Base-by-base conservation (phyloP, 176 grass and related monocot genomes). In the Poa annua region DNA sequence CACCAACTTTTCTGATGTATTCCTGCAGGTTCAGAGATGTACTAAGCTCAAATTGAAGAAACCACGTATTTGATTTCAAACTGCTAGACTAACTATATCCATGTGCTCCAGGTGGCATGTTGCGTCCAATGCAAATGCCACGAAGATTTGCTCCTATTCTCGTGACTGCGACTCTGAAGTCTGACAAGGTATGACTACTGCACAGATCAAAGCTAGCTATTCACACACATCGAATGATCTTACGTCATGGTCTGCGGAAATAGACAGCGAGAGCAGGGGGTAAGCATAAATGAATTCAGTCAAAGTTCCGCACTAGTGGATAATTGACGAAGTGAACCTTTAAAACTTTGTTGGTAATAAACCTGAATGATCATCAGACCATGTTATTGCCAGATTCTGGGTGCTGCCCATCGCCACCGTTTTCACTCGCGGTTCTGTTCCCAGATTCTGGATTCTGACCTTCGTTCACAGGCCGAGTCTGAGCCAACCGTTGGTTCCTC, bases 331-430 rank as follows among this genome's bases (percentile, higher is more conserved):
- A 52, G 2, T 29, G 11, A 13, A 45, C n/a, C 22, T 64, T 53
- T 77, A 1, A 0, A 16, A 48, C 35, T 74, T 65, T 59, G 8
- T 16, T 17, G 8, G 21, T 68, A 14, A 61, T 49, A 66, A 67
- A 90, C 88, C 88, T 86, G 39, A 75, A 75, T 75, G 67, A 59
- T 90, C 67, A 59, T 90, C 67, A 90, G 39, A 80, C 84, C 15
- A 55, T 62, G 64, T 83, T 66, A 13, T 81, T 72, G 3, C 75
- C 92, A 68, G 92, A 81, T 73, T 91, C 80, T 36, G 50, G 41
- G 73, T 65, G 57, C 24, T 73, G 80, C 51, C 44, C 81, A 8
- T 35, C 69, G 49, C 60, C 60, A 10, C 22, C 39, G 66, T 61
- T 74, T 44, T 79, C 89, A 77, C 68, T 83, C 78, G 21, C 65